Evolutionary conservation across 169 alveolate genomes (phyloP).

Genomic region (Plasmodium malariae): DNA sequence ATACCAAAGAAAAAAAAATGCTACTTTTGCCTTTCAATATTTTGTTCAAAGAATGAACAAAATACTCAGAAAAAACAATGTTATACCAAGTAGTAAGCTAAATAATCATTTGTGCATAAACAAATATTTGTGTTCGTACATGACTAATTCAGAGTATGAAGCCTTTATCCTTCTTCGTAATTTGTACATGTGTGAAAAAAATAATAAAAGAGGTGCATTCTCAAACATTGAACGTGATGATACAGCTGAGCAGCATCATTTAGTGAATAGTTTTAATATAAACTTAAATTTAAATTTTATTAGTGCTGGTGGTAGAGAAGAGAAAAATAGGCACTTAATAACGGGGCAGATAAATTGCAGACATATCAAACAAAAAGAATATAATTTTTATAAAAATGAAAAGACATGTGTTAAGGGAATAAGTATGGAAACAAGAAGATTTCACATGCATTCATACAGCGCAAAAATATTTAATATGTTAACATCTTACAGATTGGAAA

Average conservation of each 20-base stretch:
- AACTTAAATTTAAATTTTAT: background rate
- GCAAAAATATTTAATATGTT: constrained; percentile 72
- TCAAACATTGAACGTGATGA: background rate
- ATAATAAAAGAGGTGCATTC: background rate
- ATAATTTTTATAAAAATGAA: constrained; percentile 69
- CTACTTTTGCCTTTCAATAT: constrained; percentile 66
- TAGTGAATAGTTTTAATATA: background rate
- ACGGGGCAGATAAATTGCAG: background rate
- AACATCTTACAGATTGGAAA: constrained; percentile 71
- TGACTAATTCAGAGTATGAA: constrained; percentile 77
- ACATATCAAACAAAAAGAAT: background rate
- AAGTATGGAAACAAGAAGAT: constrained; percentile 75
- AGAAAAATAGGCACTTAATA: background rate
- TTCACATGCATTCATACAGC: constrained; percentile 76
- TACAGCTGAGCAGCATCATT: background rate
- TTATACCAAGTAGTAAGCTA: background rate
- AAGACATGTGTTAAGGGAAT: constrained; percentile 63
- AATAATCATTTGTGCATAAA: background rate
- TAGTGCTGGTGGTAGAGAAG: background rate
- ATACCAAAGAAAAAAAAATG: constrained; percentile 32
- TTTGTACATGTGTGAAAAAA: constrained; percentile 50
- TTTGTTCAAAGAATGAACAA: constrained; percentile 43
- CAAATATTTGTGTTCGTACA: constrained; percentile 50
- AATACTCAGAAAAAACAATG: background rate
- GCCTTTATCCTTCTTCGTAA: constrained; percentile 70